Evolutionary conservation across 805 yeast genomes (phyloP).

Genomic region (Hanseniaspora occidentalis): DNA sequence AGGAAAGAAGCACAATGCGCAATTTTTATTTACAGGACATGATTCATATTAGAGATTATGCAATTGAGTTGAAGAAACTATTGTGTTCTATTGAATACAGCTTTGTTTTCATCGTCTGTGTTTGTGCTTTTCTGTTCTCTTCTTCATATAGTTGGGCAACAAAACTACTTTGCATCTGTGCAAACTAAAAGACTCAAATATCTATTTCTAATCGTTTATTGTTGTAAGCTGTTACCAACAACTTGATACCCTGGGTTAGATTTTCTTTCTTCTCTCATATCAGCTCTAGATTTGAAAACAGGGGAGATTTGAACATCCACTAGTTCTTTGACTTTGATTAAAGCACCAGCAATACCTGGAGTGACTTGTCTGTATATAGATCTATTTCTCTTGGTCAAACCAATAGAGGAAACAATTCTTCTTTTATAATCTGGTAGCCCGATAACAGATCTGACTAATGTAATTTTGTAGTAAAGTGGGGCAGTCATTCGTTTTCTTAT

Average conservation of each 20-base stretch:
- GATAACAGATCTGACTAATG: slow-evolving; percentile 71
- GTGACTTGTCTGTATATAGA: slow-evolving; percentile 60
- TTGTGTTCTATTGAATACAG: no score
- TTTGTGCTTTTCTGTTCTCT: no score
- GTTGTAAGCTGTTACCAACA: slow-evolving; percentile 18
- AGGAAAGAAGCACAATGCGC: no score
- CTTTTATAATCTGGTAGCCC: slow-evolving; percentile 65
- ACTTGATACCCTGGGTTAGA: slow-evolving; percentile 53
- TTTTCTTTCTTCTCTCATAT: slow-evolving; percentile 45
- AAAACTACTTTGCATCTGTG: no score
- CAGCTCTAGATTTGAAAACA: slow-evolving; percentile 33
- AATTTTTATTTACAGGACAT: no score
- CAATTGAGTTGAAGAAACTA: no score
- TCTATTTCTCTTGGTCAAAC: slow-evolving; percentile 63
- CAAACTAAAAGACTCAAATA: no score
- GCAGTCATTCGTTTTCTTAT: neutral
- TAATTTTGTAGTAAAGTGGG: slow-evolving; percentile 42
- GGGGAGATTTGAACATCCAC: slow-evolving; percentile 70
- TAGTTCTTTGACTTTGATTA: slow-evolving; percentile 73
- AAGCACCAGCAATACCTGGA: slow-evolving; percentile 75
- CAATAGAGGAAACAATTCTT: slow-evolving; percentile 56
- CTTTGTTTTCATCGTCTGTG: no score
- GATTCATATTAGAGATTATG: no score
- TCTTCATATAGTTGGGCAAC: no score
- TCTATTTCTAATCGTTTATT: neutral